These are phyloP conservation scores for Fraxinus angustifolia DNA, from an alignment of 305 asterid genomes.

Conservation along the genomic window DNA sequence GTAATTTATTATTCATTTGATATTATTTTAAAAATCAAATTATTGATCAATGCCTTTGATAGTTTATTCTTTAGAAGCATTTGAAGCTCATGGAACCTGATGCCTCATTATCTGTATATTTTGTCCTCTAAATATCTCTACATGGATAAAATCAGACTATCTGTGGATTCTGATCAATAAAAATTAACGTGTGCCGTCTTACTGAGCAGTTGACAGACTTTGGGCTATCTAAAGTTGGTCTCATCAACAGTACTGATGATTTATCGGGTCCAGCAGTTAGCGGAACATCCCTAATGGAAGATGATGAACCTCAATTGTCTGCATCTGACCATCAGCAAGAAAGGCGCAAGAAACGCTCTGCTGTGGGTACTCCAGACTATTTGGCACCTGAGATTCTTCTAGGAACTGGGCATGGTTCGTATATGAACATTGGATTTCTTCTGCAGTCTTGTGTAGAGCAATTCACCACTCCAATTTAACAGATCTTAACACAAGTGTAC, in stretches of 20 bases:
- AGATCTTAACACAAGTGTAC: not conserved
- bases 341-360: slow-evolving; percentile 89
- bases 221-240: slow-evolving; percentile 99
- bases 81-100: slow-evolving; percentile 16
- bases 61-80: slow-evolving; percentile 4
- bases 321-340: slow-evolving; percentile 70
- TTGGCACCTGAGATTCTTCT: slow-evolving; percentile 99
- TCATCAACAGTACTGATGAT: slow-evolving; percentile 95
- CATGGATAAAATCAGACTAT: slow-evolving; percentile 14
- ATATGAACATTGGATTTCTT: slow-evolving; percentile 17
- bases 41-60: not conserved
- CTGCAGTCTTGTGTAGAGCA: slow-evolving; percentile 11
- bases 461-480: slow-evolving; percentile 1
- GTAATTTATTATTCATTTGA: slow-evolving; percentile 10
- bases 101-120: slow-evolving; percentile 10
- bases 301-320: slow-evolving; percentile 72
- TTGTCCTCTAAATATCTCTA: slow-evolving; percentile 6
- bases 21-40: slow-evolving; percentile 5
- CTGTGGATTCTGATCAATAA: slow-evolving; percentile 23
- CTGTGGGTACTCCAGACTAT: slow-evolving; percentile 99
- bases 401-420: slow-evolving; percentile 99
- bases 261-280: slow-evolving; percentile 94
- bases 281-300: slow-evolving; percentile 89
- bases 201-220: slow-evolving; percentile 89
- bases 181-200: slow-evolving; percentile 23